These are phyloP conservation scores for Leccinum barrowsii DNA, from an alignment of 768 basidiomycete genomes.

Conservation along the genomic window DNA sequence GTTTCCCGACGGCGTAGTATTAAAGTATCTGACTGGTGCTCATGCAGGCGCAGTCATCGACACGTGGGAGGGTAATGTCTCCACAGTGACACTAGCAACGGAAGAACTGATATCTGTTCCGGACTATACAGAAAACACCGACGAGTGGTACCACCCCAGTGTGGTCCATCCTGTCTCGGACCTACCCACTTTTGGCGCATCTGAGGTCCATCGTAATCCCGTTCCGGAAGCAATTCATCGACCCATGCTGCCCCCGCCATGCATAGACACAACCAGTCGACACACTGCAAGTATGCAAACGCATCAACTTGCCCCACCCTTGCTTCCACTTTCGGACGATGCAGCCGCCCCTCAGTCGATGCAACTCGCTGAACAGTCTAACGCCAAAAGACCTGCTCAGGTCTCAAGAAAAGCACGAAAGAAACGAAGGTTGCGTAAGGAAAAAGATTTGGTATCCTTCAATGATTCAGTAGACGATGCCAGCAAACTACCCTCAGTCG, in stretches of 20 bases:
- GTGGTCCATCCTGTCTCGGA: constrained; percentile 12
- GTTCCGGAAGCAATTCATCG: neutral
- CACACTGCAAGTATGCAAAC: neutral
- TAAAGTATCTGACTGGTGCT: constrained; percentile 35
- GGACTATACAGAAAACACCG: constrained; percentile 10
- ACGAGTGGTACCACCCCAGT: constrained; percentile 28
- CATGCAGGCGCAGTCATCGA: constrained; percentile 33
- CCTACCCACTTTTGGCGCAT: constrained; percentile 6
- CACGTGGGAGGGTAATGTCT: constrained; percentile 38
- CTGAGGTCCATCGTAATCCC: neutral
- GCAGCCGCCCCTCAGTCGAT: neutral
- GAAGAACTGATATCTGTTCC: neutral
- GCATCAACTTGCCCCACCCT: neutral
- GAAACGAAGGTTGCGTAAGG: constrained; percentile 14
- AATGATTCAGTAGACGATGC: neutral
- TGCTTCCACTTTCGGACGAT: neutral
- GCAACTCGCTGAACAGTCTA: neutral
- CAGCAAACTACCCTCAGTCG: neutral
- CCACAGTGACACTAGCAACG: neutral
- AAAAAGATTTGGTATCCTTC: neutral
- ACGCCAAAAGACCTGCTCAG: neutral
- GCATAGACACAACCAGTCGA: neutral
- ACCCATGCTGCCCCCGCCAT: neutral
- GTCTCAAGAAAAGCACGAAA: constrained; percentile 11
- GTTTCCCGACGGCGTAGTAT: constrained; percentile 41